phyloP scores from a whole-genome alignment of 257 asterid species.

The Osmanthus fragrans region DNA sequence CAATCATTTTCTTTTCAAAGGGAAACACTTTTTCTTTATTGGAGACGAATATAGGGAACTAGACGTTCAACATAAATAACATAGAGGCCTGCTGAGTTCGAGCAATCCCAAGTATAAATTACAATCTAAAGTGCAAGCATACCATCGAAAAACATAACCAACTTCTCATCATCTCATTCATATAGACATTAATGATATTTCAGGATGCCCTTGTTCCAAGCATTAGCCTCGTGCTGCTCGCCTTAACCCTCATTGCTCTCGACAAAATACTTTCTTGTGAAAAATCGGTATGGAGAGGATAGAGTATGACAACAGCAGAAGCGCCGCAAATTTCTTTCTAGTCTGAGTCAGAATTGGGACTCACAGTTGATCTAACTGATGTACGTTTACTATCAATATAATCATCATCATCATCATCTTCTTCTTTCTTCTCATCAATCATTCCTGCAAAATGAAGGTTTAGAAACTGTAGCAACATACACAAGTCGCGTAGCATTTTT shows the following conservation, averaged over 20 bases:
- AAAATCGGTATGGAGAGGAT: not conserved
- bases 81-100: too few relatives aligned
- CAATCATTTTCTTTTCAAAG: too few relatives aligned
- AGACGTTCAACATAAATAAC: too few relatives aligned
- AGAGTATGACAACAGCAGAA: not conserved
- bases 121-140: too few relatives aligned
- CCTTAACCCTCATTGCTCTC: not conserved
- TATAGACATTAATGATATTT: too few relatives aligned
- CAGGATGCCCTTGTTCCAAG: not conserved
- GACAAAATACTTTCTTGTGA: not conserved
- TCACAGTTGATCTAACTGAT: constrained; percentile 61
- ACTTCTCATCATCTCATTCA: too few relatives aligned
- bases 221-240: not conserved
- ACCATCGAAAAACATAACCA: too few relatives aligned
- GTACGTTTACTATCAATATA: constrained; percentile 49
- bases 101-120: too few relatives aligned
- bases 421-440: constrained; percentile 67
- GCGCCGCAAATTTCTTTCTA: constrained; percentile 25
- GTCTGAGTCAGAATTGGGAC: constrained; percentile 82
- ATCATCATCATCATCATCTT: constrained; percentile 67
- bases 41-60: too few relatives aligned
- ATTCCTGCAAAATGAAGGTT: constrained; percentile 50
- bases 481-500: not conserved
- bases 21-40: too few relatives aligned
- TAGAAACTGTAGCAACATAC: constrained; percentile 23